Evolutionary conservation across 2,329 filamentous ascomycete genomes (phyloP), one percentile per base, ranked within the genome.

Genomic region (Tolypocladium cylindrosporum): DNA sequence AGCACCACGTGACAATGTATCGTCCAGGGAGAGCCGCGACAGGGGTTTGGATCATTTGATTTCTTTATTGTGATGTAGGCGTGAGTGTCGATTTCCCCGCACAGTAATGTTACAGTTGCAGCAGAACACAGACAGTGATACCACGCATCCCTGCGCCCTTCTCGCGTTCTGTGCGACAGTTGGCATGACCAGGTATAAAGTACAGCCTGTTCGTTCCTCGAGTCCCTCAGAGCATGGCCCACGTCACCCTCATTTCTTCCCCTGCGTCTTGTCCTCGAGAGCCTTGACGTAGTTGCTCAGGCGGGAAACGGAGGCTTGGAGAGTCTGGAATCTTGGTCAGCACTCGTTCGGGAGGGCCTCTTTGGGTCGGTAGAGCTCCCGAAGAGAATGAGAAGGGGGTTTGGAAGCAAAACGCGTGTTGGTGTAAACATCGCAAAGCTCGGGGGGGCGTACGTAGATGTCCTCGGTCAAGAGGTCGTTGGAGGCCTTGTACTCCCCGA

Each of bases 381-480:
- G 2, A 36, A 31, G 45, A 31, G 27, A 51, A 36, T 3, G 11
- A 19, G 3, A 34, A 6, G 27, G 27, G 8, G 27, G 2, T 19
- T 34, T 34, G 45, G 1, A 5, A n/a, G 8, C 3, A n/a, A 16
- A 50, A 6, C 3, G 27, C 27, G 10, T 19, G 14, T 9, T 31
- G 31, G 10, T 43, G 42, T 21, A 43, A 21, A 11, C 2, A 24
- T 24, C 19, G 42, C 16, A 31, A 40, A 21, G 31, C 43, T 34
- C 5, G 34, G 36, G 14, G 16, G n/a, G 31, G 87, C 90, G 74
- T 83, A 97, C 93, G 75, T 93, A 93, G 72, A 97, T 96, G 75
- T 97, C 93, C 76, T 96, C 91, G 61, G 88, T 93, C 75, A 97
- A 79, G 69, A 97, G 82, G 76, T 96, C 90, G 77, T 97, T 97